A percentile compares a stretch with the other conserved stretches of the same genome.
Conservation (phyloP, 768 basidiomycete genomes). For the Boletus fagicola region DNA sequence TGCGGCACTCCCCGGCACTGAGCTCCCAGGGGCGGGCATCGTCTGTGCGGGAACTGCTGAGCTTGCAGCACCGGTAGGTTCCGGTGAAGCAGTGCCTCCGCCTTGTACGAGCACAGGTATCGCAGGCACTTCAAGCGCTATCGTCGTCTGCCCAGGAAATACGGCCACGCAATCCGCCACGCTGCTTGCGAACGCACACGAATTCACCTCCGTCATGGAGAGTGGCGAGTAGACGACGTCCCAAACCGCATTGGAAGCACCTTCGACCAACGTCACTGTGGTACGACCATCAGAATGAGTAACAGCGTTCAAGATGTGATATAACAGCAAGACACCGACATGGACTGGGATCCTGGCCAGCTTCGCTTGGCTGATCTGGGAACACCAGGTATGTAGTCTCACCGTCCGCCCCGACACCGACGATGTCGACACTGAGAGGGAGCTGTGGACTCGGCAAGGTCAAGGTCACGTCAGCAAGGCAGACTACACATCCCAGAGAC, state of each 20-base stretch:
- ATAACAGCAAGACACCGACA: constrained; percentile 21
- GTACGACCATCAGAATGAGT: neutral
- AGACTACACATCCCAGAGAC: neutral
- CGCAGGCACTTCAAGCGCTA: neutral
- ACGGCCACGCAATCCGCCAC: neutral
- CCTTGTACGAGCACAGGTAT: constrained; percentile 13
- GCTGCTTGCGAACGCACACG: neutral
- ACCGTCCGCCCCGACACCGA: constrained; percentile 44
- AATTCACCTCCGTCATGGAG: neutral
- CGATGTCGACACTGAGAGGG: constrained; percentile 17
- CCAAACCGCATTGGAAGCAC: neutral
- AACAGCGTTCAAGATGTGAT: neutral
- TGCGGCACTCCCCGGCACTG: neutral
- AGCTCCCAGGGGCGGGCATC: neutral
- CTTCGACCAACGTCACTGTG: neutral
- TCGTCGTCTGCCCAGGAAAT: neutral
- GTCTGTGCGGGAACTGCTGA: neutral
- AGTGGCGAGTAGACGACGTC: neutral
- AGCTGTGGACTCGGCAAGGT: constrained; percentile 34
- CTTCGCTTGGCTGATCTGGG: constrained; percentile 36
- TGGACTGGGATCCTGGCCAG: constrained; percentile 32
- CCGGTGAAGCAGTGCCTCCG: constrained; percentile 6
- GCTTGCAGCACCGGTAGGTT: neutral
- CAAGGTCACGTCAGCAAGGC: constrained; percentile 31
- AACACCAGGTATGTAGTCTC: constrained; percentile 43